A percentile compares a stretch with the other conserved stretches of the same genome.
Evolutionary conservation across 116 monocot species (phyloP).

Genomic region (Thalassia testudinum): DNA sequence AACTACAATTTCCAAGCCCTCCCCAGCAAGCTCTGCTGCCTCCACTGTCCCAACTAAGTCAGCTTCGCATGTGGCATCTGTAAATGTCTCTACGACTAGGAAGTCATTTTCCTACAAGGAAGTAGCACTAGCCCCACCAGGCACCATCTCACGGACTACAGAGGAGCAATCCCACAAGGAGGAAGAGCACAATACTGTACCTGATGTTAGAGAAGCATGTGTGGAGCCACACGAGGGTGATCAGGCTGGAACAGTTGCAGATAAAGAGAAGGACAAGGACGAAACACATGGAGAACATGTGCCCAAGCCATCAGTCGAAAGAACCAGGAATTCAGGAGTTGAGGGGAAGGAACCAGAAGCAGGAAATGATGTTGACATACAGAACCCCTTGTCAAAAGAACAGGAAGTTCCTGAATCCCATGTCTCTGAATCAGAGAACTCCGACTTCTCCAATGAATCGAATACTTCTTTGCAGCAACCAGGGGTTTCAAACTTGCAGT

Average conservation of each 20-base stretch:
- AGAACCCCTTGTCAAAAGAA: too few species aligned
- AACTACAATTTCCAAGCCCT: conserved; percentile 16
- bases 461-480: conserved; percentile 5
- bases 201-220: background rate
- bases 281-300: background rate
- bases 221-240: conserved; percentile 5
- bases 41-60: conserved; percentile 17
- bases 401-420: conserved; percentile 5
- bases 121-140: conserved; percentile 84
- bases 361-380: too few species aligned
- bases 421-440: conserved; percentile 9
- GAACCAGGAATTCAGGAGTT: conserved; percentile 2
- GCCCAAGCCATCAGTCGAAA: background rate
- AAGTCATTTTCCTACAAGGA: conserved; percentile 89
- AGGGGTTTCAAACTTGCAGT: conserved; percentile 2
- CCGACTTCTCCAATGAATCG: conserved; percentile 11
- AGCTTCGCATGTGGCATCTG: conserved; percentile 14
- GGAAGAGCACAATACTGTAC: conserved; percentile 6
- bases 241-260: conserved; percentile 1
- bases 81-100: conserved; percentile 20
- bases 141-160: conserved; percentile 43
- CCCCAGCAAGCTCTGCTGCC: conserved; percentile 19
- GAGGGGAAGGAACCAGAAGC: conserved; percentile 15
- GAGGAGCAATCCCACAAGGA: conserved; percentile 27
- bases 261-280: conserved; percentile 1